phyloP scores from a whole-genome alignment of 2,329 filamentous ascomycete species.

The Alternaria dauci region DNA sequence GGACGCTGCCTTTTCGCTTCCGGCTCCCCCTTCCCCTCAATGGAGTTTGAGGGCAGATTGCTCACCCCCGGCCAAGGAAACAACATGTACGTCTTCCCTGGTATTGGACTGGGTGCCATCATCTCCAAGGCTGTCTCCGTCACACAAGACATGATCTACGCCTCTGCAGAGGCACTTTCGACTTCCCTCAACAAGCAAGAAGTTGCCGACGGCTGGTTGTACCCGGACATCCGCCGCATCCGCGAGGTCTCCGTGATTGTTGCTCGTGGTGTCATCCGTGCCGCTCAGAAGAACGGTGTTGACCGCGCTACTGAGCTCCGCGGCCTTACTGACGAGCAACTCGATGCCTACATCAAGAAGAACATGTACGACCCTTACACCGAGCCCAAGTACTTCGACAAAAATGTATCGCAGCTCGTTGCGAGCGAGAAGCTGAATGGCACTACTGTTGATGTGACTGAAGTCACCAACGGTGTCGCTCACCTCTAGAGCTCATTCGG shows the following conservation, averaged over 20 bases:
- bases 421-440: slow-evolving; percentile 34
- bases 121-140: slow-evolving; percentile 85
- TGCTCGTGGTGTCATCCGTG: slow-evolving; percentile 90
- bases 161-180: slow-evolving; percentile 82
- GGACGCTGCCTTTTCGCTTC: slow-evolving; percentile 93
- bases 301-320: slow-evolving; percentile 67
- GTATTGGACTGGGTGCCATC: slow-evolving; percentile 91
- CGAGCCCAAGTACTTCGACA: slow-evolving; percentile 53
- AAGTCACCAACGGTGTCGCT: slow-evolving; percentile 40
- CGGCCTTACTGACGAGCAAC: slow-evolving; percentile 70
- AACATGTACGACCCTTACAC: slow-evolving; percentile 62
- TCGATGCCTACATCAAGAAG: slow-evolving; percentile 69
- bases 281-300: slow-evolving; percentile 78
- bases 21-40: slow-evolving; percentile 85
- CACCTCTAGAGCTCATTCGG: slow-evolving; percentile 38
- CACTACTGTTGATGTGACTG: slow-evolving; percentile 35
- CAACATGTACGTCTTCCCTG: slow-evolving; percentile 95
- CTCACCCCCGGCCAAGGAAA: slow-evolving; percentile 71
- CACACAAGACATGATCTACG: slow-evolving; percentile 97
- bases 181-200: slow-evolving; percentile 82
- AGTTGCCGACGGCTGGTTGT: slow-evolving; percentile 82
- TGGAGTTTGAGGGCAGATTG: slow-evolving; percentile 58
- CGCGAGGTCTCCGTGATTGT: slow-evolving; percentile 88
- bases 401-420: slow-evolving; percentile 49
- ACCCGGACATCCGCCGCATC: slow-evolving; percentile 90